Evolutionary conservation across 441 rosid species (phyloP), one percentile per base, ranked within the genome.

Genomic region (Biscutella laevigata): DNA sequence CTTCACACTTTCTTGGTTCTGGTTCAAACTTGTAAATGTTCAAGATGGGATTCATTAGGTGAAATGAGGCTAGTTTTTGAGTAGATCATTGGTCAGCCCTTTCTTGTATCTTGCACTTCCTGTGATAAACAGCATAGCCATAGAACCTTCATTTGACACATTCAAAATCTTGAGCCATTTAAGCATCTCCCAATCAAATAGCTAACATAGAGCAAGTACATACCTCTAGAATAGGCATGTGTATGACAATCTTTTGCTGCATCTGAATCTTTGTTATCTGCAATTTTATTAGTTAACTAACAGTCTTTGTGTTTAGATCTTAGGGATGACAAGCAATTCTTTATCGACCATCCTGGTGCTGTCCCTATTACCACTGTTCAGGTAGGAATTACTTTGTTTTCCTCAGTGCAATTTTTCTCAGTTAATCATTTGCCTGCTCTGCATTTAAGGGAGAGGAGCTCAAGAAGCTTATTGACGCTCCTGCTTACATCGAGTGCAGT

Each of bases 241-340:
- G 54, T 17, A 26, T 32, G 25, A 44, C 4, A 1, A n/a, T 33
- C 21, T 5, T 25, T 25, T 13, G 17, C 17, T 25, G 16, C 46
- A 25, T 55, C 9, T 32, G 25, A 46, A 47, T 24, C 36, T 34
- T 44, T 21, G 24, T 11, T 25, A 21, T 19, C 39, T 17, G 20
- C 17, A 22, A 3, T 28, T 62, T 22, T 22, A 2, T 22, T 4
- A 2, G 25, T 4, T 52, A 42, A 16, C 59, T 3, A 24, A 46
- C 17, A 29, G 29, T 7, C 39, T 24, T 32, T 5, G 13, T 5
- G 29, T 24, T 28, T 28, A 83, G 91, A 83, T 77, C 91, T 83
- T 57, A 83, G 91, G 57, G 91, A 80, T 63, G 91, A 83, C 62
- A 77, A 78, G 61, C 84, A 83, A 62, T 80, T 80, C 73, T 77